These are phyloP conservation scores for Asterella californica DNA, from an alignment of 225 moss, liverwort and hornwort genomes.

Conservation along the genomic window DNA sequence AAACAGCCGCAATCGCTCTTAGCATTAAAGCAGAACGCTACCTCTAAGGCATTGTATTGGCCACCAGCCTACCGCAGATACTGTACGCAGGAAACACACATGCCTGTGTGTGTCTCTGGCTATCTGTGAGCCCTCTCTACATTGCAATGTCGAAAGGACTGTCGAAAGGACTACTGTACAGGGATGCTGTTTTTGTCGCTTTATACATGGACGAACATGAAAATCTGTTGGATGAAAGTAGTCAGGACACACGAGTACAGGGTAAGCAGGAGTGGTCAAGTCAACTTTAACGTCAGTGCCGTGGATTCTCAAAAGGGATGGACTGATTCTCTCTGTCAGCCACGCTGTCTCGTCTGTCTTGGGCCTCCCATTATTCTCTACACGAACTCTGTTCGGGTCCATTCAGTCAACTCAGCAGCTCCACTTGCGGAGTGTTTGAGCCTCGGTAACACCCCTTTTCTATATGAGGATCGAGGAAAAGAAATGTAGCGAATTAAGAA, in stretches of 20 bases:
- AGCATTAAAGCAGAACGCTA: too few species aligned
- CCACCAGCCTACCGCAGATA: too few species aligned
- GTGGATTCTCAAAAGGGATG: background rate
- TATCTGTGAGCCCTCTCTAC: too few species aligned
- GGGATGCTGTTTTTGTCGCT: background rate
- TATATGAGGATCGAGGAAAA: background rate
- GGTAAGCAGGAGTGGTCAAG: background rate
- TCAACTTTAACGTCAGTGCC: background rate
- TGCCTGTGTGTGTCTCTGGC: too few species aligned
- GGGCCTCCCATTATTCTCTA: background rate
- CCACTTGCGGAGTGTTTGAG: background rate
- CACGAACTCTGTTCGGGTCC: background rate
- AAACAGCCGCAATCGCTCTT: too few species aligned
- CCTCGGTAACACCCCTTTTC: background rate
- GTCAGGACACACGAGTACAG: too few species aligned
- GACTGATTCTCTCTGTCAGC: background rate
- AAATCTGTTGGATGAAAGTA: background rate
- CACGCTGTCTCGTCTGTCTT: conserved; percentile 1
- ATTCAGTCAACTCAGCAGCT: background rate
- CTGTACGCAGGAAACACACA: too few species aligned
- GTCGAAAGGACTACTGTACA: too few species aligned
- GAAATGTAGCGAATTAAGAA: background rate
- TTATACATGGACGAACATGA: background rate
- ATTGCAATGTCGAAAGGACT: too few species aligned
- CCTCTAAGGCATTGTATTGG: too few species aligned